Conservation (phyloP, 352 stramenopile genomes). For the Globisporangium emineosum region DNA sequence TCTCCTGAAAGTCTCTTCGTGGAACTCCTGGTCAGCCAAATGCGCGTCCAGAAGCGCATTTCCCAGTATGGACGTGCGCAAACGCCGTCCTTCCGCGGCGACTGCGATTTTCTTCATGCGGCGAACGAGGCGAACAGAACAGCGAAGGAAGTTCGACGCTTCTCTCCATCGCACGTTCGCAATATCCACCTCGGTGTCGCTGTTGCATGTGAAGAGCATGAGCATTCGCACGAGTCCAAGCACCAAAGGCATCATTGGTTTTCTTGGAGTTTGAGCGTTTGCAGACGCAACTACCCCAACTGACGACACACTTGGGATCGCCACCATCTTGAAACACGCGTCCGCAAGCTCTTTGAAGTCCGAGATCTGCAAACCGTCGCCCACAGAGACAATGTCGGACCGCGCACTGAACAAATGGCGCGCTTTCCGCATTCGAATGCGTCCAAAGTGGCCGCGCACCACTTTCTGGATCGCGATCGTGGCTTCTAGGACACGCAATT, state of each 20-base stretch:
- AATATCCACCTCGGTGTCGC: conserved; percentile 50
- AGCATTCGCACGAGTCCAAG: conserved; percentile 70
- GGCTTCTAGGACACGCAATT: conserved; percentile 20
- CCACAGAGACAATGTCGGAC: conserved; percentile 16
- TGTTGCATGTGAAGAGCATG: conserved; percentile 61
- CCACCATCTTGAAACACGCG: conserved; percentile 50
- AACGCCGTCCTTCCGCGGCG: conserved; percentile 29
- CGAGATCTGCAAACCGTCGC: conserved; percentile 25
- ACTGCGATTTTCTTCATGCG: conserved; percentile 52
- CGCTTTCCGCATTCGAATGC: conserved; percentile 55
- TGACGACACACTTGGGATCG: conserved; percentile 27
- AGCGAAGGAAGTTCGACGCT: conserved; percentile 49
- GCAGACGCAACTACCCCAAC: background rate
- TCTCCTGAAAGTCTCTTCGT: conserved; percentile 37
- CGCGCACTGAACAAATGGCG: conserved; percentile 38
- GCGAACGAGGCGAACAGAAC: conserved; percentile 39
- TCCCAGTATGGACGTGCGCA: conserved; percentile 39
- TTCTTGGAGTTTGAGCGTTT: conserved; percentile 10
- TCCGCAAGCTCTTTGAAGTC: conserved; percentile 60
- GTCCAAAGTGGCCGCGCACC: conserved; percentile 53
- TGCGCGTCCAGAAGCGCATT: conserved; percentile 44
- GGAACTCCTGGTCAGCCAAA: conserved; percentile 45
- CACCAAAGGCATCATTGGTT: conserved; percentile 45
- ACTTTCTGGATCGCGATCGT: conserved; percentile 50
- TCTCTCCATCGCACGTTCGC: conserved; percentile 61